A percentile compares a stretch with the other conserved stretches of the same genome.
These are phyloP conservation scores for Jackrogersella multiformis DNA, from an alignment of 495 filamentous ascomycete species.

Conservation along the genomic window DNA sequence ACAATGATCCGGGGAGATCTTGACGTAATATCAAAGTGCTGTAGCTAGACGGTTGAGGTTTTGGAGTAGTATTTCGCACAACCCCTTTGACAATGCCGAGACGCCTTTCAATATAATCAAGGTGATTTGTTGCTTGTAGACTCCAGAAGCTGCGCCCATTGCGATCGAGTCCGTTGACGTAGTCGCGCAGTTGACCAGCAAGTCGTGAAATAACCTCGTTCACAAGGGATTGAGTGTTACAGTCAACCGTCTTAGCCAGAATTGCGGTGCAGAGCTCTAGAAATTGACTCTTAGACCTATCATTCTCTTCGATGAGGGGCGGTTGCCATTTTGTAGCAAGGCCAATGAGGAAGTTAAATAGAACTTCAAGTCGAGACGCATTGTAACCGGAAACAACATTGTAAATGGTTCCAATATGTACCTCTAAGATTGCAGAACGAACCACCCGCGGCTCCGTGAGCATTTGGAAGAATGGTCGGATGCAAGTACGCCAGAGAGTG, in stretches of 20 bases:
- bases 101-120: constrained; percentile 38
- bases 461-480: constrained; percentile 27
- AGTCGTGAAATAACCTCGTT: constrained; percentile 29
- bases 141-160: constrained; percentile 20
- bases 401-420: constrained; percentile 23
- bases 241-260: constrained; percentile 40
- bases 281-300: constrained; percentile 19
- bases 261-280: constrained; percentile 41
- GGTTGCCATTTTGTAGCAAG: constrained; percentile 15
- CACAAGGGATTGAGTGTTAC: constrained; percentile 37
- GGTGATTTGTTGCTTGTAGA: constrained; percentile 38
- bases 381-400: constrained; percentile 20
- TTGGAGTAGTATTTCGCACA: neutral
- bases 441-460: constrained; percentile 24
- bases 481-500: constrained; percentile 19
- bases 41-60: neutral
- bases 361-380: constrained; percentile 13
- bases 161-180: constrained; percentile 1
- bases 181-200: constrained; percentile 11
- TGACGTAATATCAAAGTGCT: constrained; percentile 49
- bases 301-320: neutral
- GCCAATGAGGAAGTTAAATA: constrained; percentile 23
- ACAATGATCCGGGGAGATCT: constrained; percentile 63
- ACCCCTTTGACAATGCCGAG: constrained; percentile 24
- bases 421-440: constrained; percentile 26